Percentiles rank a stretch among this genome's conserved stretches.
phyloP scores from a whole-genome alignment of 1,139 yeast species.

The Candida sanyaensis region DNA sequence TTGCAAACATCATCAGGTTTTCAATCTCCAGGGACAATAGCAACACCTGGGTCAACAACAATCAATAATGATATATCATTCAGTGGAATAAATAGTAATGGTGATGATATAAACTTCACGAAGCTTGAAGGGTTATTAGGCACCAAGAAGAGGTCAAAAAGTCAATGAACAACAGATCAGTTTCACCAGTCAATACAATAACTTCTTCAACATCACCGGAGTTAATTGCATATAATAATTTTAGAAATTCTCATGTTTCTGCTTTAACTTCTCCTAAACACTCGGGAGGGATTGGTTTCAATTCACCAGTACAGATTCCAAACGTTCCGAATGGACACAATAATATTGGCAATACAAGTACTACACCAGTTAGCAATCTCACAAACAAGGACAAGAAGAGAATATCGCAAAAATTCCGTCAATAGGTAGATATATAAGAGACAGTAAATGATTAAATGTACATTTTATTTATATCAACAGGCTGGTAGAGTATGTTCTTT shows the following conservation, averaged over 20 bases:
- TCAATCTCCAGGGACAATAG: slow-evolving; percentile 8
- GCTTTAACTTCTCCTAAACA: slow-evolving; percentile 12
- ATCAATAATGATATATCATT: slow-evolving; percentile 3
- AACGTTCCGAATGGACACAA: background rate
- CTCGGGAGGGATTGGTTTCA: background rate
- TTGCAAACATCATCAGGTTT: slow-evolving; percentile 10
- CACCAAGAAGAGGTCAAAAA: slow-evolving; percentile 28
- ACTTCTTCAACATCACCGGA: slow-evolving; percentile 7
- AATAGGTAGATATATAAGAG: background rate
- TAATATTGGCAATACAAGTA: background rate
- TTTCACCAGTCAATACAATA: slow-evolving; percentile 7
- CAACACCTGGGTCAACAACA: slow-evolving; percentile 2
- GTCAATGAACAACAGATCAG: slow-evolving; percentile 7
- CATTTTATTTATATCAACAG: too few relatives aligned
- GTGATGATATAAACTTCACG: slow-evolving; percentile 12
- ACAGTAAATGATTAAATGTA: background rate
- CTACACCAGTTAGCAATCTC: slow-evolving; percentile 6
- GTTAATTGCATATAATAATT: slow-evolving; percentile 2
- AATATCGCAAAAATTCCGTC: slow-evolving; percentile 21
- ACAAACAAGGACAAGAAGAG: slow-evolving; percentile 20
- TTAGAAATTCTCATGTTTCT: slow-evolving; percentile 11
- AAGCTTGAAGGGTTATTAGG: slow-evolving; percentile 33
- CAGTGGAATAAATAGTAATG: background rate
- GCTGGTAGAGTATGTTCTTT: too few relatives aligned
- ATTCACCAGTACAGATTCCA: slow-evolving; percentile 11